Conservation (phyloP, 2,329 filamentous ascomycete species). For the Alternaria brassicicola region DNA sequence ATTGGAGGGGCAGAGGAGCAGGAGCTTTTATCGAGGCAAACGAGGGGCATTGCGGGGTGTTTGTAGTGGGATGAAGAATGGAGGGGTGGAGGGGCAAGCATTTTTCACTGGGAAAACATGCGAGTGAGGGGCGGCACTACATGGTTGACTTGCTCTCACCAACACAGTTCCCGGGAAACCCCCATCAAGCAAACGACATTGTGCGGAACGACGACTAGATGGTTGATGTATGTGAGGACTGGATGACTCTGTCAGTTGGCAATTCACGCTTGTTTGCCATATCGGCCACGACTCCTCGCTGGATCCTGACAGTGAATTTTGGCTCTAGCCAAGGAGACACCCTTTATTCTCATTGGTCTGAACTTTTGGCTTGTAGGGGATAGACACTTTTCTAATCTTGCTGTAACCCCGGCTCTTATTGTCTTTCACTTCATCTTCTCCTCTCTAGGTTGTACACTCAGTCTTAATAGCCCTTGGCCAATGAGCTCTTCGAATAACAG, state of each 20-base stretch:
- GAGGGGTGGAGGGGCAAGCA: constrained; percentile 3
- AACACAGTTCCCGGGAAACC: neutral
- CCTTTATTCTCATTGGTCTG: neutral
- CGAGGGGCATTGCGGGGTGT: constrained; percentile 3
- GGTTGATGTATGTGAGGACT: neutral
- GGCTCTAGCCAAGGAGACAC: neutral
- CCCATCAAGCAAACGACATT: neutral
- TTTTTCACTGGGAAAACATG: neutral
- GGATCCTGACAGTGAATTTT: neutral
- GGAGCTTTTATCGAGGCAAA: neutral
- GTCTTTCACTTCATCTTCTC: neutral
- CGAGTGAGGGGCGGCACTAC: neutral
- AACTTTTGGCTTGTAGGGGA: neutral
- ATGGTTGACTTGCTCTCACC: neutral
- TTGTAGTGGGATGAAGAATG: neutral
- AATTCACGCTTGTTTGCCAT: neutral
- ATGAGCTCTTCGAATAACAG: neutral
- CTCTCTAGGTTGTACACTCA: neutral
- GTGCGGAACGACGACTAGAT: neutral
- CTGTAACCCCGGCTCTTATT: neutral
- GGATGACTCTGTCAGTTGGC: neutral
- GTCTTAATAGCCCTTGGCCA: no score
- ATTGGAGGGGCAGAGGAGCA: neutral
- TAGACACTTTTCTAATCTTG: neutral
- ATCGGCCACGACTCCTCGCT: neutral